These are phyloP conservation scores for Cenchrus americanus DNA, from an alignment of 176 grass and related monocot species.

Conservation along the genomic window DNA sequence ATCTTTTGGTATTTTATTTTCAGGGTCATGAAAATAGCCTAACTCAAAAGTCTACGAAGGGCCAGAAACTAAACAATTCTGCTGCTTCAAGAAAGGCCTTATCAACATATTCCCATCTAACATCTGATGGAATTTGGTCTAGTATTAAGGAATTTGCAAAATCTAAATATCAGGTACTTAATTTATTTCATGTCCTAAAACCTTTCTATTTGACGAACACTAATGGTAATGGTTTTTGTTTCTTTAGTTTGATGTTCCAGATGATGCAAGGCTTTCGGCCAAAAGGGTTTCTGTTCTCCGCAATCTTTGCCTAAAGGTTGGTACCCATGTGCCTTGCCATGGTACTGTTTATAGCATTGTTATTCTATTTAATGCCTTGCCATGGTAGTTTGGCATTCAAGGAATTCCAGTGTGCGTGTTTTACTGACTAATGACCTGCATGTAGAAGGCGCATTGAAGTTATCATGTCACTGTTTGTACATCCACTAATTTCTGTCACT, in stretches of 20 bases:
- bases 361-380: background rate
- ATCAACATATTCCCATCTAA: conserved; percentile 56
- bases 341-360: background rate
- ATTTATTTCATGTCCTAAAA: conserved; percentile 21
- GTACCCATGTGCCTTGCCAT: background rate
- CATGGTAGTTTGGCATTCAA: background rate
- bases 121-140: conserved; percentile 75
- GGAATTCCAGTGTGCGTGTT: background rate
- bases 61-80: conserved; percentile 50
- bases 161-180: conserved; percentile 85
- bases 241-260: conserved; percentile 78
- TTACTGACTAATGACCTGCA: background rate
- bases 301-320: conserved; percentile 95
- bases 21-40: conserved; percentile 58
- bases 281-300: conserved; percentile 78
- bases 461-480: background rate
- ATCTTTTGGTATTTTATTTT: conserved; percentile 25
- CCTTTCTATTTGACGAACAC: conserved; percentile 20
- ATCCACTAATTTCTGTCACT: conserved; percentile 12
- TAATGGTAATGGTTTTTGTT: conserved; percentile 21
- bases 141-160: conserved; percentile 77
- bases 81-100: conserved; percentile 55
- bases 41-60: conserved; percentile 52
- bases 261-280: conserved; percentile 63
- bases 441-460: background rate